Evolutionary conservation across 441 rosid genomes (phyloP).

Genomic region (Geranium incanum): DNA sequence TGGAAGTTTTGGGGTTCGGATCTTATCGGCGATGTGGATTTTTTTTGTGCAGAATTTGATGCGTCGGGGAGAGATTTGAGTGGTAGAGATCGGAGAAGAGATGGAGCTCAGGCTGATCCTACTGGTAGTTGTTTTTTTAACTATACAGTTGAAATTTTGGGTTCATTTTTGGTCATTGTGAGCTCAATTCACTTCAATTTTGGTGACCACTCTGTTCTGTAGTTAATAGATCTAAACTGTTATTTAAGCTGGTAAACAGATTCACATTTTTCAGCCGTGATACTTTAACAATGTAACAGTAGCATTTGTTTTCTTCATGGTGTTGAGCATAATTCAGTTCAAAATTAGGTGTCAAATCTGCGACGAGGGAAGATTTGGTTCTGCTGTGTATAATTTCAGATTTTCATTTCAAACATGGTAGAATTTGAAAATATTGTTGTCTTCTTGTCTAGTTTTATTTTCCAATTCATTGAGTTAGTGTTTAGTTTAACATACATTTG

Average conservation of each 20-base stretch:
- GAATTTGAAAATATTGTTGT: background rate
- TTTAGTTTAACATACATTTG: background rate
- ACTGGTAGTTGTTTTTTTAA: slow-evolving; percentile 26
- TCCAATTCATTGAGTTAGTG: background rate
- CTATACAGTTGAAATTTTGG: slow-evolving; percentile 4
- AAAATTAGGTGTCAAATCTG: background rate
- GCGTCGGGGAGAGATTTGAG: slow-evolving; percentile 13
- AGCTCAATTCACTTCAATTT: background rate
- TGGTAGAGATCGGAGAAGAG: slow-evolving; percentile 22
- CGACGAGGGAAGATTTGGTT: background rate
- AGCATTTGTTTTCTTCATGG: too few relatives aligned
- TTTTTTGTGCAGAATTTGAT: slow-evolving; percentile 24
- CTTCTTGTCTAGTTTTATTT: background rate
- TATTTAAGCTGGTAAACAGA: too few relatives aligned
- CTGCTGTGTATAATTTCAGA: background rate
- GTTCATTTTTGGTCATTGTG: too few relatives aligned
- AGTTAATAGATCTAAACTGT: background rate
- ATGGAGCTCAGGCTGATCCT: slow-evolving; percentile 29
- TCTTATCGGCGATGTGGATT: slow-evolving; percentile 13
- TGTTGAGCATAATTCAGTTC: background rate
- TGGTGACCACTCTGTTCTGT: background rate
- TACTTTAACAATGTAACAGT: too few relatives aligned
- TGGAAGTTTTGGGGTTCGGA: slow-evolving; percentile 5
- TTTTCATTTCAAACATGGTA: background rate
- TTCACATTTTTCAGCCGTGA: too few relatives aligned